phyloP scores from a whole-genome alignment of 441 rosid genomes.

The Raphanus hybrid region DNA sequence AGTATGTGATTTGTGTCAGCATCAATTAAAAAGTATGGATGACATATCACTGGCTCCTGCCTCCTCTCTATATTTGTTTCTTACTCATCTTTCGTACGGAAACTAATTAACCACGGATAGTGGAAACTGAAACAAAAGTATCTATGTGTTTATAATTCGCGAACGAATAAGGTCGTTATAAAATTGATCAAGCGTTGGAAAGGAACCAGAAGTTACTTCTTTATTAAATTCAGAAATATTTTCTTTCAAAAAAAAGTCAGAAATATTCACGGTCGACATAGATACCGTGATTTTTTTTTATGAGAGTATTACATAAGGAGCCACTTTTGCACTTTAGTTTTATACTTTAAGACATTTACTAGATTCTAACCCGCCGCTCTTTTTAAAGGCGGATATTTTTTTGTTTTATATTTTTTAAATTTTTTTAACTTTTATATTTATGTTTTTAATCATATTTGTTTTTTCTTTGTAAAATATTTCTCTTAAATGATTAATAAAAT shows the following conservation, averaged over 20 bases:
- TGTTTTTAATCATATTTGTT: no score
- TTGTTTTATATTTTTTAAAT: no score
- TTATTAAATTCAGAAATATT: neutral
- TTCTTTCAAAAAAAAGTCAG: neutral
- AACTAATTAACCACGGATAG: conserved; percentile 15
- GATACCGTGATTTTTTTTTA: neutral
- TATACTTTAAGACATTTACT: no score
- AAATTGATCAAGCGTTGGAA: conserved; percentile 8
- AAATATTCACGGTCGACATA: neutral
- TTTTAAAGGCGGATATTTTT: no score
- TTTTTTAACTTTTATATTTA: no score
- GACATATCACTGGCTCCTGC: conserved; percentile 5
- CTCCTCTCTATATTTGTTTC: conserved; percentile 13
- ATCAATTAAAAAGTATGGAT: neutral
- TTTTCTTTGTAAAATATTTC: no score
- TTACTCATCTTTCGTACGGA: conserved; percentile 26
- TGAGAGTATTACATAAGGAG: no score
- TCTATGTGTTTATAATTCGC: conserved; percentile 13
- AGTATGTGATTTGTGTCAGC: conserved; percentile 15
- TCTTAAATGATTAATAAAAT: no score
- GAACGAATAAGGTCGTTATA: neutral
- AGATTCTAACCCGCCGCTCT: no score
- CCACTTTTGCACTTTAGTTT: no score
- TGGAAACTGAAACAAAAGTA: conserved; percentile 32
- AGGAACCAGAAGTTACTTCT: neutral